Conservation (phyloP, 176 grass and related monocot species). For the Bonia amplexicaulis region DNA sequence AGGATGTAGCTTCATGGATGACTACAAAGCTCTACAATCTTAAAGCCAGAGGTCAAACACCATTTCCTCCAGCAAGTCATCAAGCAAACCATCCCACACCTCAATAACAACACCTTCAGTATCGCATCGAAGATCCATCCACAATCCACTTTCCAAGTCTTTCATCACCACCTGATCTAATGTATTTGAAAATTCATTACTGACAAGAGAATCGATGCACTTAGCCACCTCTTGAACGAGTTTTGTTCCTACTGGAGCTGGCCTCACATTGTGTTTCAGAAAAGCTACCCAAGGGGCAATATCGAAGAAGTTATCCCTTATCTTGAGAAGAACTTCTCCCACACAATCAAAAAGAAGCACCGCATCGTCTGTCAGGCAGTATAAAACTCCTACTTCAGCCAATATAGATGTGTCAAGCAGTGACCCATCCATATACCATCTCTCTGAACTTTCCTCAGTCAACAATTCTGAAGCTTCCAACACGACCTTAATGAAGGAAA, state of each 20-base stretch:
- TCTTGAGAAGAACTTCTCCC: constrained; percentile 48
- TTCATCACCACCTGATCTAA: constrained; percentile 55
- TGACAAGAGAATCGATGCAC: constrained; percentile 45
- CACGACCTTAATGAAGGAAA: constrained; percentile 48
- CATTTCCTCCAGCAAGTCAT: constrained; percentile 72
- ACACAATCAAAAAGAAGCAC: constrained; percentile 74
- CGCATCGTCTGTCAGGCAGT: constrained; percentile 58
- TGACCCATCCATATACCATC: constrained; percentile 45
- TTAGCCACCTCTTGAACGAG: constrained; percentile 58
- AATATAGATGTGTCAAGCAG: constrained; percentile 67
- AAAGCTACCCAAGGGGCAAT: constrained; percentile 41
- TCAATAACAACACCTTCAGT: constrained; percentile 33
- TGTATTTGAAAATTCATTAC: constrained; percentile 29
- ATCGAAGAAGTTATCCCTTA: constrained; percentile 43
- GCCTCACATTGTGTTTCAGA: constrained; percentile 43
- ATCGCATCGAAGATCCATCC: constrained; percentile 58
- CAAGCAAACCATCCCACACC: constrained; percentile 58
- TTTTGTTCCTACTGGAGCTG: constrained; percentile 34
- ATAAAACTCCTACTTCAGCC: constrained; percentile 67
- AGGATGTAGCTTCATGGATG: neutral
- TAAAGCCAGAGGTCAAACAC: constrained; percentile 69
- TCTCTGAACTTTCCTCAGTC: constrained; percentile 30
- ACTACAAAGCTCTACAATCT: constrained; percentile 24
- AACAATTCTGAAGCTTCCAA: constrained; percentile 55
- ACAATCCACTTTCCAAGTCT: constrained; percentile 55